These are phyloP conservation scores for Novymonas esmeraldas DNA, from an alignment of 208 protist species.

Conservation along the genomic window DNA sequence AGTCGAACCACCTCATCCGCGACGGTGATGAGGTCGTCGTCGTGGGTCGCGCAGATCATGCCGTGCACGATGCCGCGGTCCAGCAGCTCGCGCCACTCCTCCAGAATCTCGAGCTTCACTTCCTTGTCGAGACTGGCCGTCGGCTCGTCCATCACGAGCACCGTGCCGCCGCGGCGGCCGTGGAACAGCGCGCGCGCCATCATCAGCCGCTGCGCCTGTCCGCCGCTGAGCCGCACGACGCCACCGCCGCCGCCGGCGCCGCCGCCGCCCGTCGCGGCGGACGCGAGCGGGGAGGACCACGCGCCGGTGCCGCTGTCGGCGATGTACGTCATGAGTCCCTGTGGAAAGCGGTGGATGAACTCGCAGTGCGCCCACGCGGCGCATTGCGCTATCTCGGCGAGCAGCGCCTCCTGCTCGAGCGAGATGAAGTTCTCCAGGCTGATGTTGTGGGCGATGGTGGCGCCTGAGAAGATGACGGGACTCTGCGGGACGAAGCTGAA, in stretches of 20 bases:
- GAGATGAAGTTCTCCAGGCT: constrained; percentile 63
- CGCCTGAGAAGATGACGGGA: constrained; percentile 61
- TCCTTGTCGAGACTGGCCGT: constrained; percentile 67
- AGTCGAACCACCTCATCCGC: constrained; percentile 61
- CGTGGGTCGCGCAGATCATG: constrained; percentile 74
- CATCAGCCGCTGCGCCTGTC: constrained; percentile 79
- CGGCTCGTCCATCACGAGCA: constrained; percentile 83
- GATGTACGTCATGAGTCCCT: constrained; percentile 66
- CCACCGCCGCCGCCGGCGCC: constrained; percentile 28
- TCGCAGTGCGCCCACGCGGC: constrained; percentile 56
- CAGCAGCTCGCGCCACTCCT: constrained; percentile 53
- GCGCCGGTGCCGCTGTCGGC: constrained; percentile 30
- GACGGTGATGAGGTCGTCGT: constrained; percentile 48
- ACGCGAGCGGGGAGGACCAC: constrained; percentile 22
- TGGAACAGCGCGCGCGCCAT: constrained; percentile 77
- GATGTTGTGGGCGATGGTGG: constrained; percentile 85
- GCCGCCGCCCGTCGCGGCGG: constrained; percentile 13
- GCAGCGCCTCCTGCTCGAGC: constrained; percentile 39
- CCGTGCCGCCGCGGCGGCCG: constrained; percentile 34
- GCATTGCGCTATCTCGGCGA: constrained; percentile 42
- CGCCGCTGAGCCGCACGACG: constrained; percentile 64
- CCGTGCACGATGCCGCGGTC: constrained; percentile 34
- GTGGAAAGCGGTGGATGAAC: constrained; percentile 63
- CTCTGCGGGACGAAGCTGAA: constrained; percentile 81
- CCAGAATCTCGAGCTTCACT: constrained; percentile 49